Conservation (phyloP, 371 early-diverging fungal species). For the Synchytrium microbalum region DNA sequence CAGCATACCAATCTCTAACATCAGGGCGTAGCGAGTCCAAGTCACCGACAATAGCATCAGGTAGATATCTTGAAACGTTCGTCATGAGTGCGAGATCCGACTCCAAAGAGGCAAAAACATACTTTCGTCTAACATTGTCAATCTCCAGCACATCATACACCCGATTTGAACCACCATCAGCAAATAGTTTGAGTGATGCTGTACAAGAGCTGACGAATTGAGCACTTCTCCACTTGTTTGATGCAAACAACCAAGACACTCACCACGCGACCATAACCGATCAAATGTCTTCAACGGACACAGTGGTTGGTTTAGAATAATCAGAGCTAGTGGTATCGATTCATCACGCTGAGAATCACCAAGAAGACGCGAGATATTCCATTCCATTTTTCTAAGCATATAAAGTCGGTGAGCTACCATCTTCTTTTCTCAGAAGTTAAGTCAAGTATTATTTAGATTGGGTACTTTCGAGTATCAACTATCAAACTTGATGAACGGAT, state of each 20-base stretch:
- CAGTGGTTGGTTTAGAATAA: slow-evolving; percentile 54
- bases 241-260: background rate
- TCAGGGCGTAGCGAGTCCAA: slow-evolving; percentile 68
- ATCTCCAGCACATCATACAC: slow-evolving; percentile 58
- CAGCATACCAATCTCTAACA: slow-evolving; percentile 57
- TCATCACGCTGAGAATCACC: background rate
- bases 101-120: slow-evolving; percentile 14
- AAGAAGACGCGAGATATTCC: background rate
- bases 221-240: background rate
- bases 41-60: slow-evolving; percentile 77
- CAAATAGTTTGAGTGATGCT: slow-evolving; percentile 66
- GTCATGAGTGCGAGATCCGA: too few species aligned
- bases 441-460: background rate
- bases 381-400: background rate
- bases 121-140: slow-evolving; percentile 40
- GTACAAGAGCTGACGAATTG: background rate
- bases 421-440: background rate
- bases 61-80: slow-evolving; percentile 56
- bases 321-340: slow-evolving; percentile 23
- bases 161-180: slow-evolving; percentile 87
- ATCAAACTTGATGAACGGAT: too few species aligned
- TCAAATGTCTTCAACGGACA: slow-evolving; percentile 24
- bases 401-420: background rate
- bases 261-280: slow-evolving; percentile 42
- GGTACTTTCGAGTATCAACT: too few species aligned